Evolutionary conservation across 2,329 filamentous ascomycete species (phyloP), one percentile per base, ranked within the genome.

Genomic region (Neofusicoccum sp.): DNA sequence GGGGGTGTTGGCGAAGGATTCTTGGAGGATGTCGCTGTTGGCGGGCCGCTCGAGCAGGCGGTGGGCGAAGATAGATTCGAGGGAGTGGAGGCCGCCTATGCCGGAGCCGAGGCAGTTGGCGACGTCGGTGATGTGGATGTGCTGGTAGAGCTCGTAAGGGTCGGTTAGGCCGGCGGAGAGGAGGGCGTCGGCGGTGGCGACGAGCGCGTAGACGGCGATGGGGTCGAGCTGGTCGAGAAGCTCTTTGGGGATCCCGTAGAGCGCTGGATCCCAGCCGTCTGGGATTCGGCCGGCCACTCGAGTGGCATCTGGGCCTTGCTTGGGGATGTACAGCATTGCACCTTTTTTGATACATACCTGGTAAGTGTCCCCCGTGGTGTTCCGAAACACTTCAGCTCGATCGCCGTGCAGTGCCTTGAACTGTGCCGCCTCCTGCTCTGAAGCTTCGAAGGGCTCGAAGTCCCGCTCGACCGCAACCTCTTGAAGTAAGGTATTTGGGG

Each of bases 211-310:
- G 3, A 75, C 65, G 0, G 73, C 75, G n/a, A 68, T 67, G 8
- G 68, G 69, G 61, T 77, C 74, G 3, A 75, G 73, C 60, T 75
- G 73, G 20, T 63, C 57, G 48, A 74, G 67, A 20, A 76, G 69
- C 36, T 77, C 74, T 7, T 70, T 66, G 1, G 73, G 65, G 16
- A 77, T 71, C 8, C 75, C 75, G 60, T 76, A 76, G 3, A 63
- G 65, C 6, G 54, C 61, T 6, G 73, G 65, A 58, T 71, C n/a
- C 70, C 72, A 78, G 8, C 75, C 74, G 0, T 63, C 71, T 3
- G 75, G 74, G 1, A 78, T 61, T 58, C 73, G 74, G 2, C 69
- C 75, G 6, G 66, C 73, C 9, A 77, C 70, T n/a, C n/a, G n/a
- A n/a, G 11, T 65, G 65, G 6, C 65, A 67, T 16, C 68, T 65